These are phyloP conservation scores for Barnettozyma sp. DNA, from an alignment of 805 yeast species.

Conservation along the genomic window DNA sequence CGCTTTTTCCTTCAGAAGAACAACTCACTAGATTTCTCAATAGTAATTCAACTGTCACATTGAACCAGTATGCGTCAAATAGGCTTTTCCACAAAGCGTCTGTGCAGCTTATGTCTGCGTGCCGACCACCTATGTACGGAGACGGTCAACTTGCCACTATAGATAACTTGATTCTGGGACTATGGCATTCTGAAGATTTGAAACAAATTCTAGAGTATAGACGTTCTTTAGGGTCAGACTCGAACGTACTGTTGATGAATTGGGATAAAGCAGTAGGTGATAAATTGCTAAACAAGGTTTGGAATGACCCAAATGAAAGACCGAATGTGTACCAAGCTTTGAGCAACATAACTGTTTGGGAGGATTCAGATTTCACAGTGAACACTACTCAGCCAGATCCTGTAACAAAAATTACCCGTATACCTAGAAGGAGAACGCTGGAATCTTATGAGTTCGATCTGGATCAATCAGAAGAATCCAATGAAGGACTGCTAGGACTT, in stretches of 20 bases:
- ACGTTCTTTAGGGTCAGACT: constrained; percentile 27
- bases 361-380: constrained; percentile 29
- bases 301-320: constrained; percentile 39
- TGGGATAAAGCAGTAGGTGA: constrained; percentile 62
- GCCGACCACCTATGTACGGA: constrained; percentile 21
- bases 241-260: constrained; percentile 55
- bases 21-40: constrained; percentile 35
- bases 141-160: constrained; percentile 18
- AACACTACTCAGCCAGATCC: constrained; percentile 53
- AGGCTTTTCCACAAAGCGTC: constrained; percentile 6
- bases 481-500: constrained; percentile 19
- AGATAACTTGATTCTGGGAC: constrained; percentile 17
- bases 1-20: constrained; percentile 37
- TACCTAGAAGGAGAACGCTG: constrained; percentile 31
- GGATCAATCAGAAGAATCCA: constrained; percentile 21
- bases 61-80: constrained; percentile 11
- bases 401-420: constrained; percentile 37
- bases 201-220: constrained; percentile 16
- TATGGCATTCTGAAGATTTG: constrained; percentile 13
- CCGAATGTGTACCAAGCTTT: constrained; percentile 47
- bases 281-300: constrained; percentile 36
- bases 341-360: constrained; percentile 63
- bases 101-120: constrained; percentile 20
- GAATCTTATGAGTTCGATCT: constrained; percentile 20
- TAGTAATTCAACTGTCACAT: constrained; percentile 33